Evolutionary conservation across 345 rosid species (phyloP).

Genomic region (Populus pruinosa): DNA sequence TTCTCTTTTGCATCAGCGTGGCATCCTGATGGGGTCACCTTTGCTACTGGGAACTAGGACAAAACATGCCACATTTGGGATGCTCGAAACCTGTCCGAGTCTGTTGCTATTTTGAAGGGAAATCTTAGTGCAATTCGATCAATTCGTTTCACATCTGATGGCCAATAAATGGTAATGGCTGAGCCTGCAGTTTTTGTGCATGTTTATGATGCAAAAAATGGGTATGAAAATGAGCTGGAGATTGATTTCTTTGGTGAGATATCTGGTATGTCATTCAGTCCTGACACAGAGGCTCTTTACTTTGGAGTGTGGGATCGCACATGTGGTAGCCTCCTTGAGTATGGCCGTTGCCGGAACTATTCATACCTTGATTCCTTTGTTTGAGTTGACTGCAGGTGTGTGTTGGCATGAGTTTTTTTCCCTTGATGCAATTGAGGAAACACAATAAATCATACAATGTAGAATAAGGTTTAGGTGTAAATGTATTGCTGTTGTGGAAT

Average conservation of each 20-base stretch:
- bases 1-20: constrained; percentile 65
- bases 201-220: constrained; percentile 48
- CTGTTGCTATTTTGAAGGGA: constrained; percentile 55
- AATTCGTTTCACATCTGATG: constrained; percentile 54
- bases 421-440: background rate
- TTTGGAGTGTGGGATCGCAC: constrained; percentile 67
- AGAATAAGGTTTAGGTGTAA: background rate
- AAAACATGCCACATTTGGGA: constrained; percentile 67
- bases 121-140: constrained; percentile 57
- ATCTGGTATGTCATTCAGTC: constrained; percentile 59
- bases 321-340: constrained; percentile 62
- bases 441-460: background rate
- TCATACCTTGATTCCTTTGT: constrained; percentile 44
- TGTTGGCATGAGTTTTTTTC: background rate
- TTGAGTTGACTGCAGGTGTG: constrained; percentile 18
- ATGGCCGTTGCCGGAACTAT: constrained; percentile 45
- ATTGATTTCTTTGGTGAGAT: constrained; percentile 66
- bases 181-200: constrained; percentile 70
- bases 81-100: constrained; percentile 45
- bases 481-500: background rate
- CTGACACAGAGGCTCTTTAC: constrained; percentile 52
- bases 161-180: constrained; percentile 54
- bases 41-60: constrained; percentile 68
- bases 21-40: constrained; percentile 53
- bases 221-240: constrained; percentile 59